Base-by-base conservation (phyloP, 2,329 filamentous ascomycete species). In the Sclerotinia nivalis region DNA sequence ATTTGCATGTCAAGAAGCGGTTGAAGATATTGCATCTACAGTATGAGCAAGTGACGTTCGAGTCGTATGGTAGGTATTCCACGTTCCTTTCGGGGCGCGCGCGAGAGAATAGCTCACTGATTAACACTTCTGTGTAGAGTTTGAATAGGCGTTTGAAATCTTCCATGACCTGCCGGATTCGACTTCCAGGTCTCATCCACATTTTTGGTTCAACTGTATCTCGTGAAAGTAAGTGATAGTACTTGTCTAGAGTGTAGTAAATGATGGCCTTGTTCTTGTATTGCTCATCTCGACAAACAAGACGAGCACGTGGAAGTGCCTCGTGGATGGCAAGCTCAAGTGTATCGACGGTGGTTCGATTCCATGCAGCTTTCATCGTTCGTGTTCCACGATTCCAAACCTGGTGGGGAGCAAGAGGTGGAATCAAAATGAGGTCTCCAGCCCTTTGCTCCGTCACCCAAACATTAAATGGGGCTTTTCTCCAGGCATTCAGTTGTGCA, bases 251-350 rank as follows among this genome's bases (percentile, higher is more conserved):
- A 0, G 93, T 93, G 78, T 90, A 97, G 79, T 94, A 97, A 58
- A 97, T 85, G 70, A 98, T 97, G 7, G 94, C 93, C 79, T 98
- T 98, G 82, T 97, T 97, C 80, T 98, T 98, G 84, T 99, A 99
- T 79, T 98, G 95, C 79, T 99, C 96, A 74, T 99, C 96, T 50
- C 96, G 91, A 78, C 96, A 98, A 3, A 98, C 95, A 74, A 97
- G 87, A 18, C 93, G 88, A 13, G 94, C 93, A 75, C 93, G 93
- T 0, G 94, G 93, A 3, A 99, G 84, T 0, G 95, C 93, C 81
- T 98, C 96, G 71, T 89, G 86, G 28, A 98, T 80, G 0, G 95
- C 96, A 79, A 96, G 84, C 73, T 95, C 91, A 4, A 99, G 85
- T 0, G 96, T 98, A 77, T 98, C 93, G 2, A 92, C 91, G 0